Evolutionary conservation across 371 early-diverging fungal genomes (phyloP).

Genomic region (Apophysomyces ossiformis): DNA sequence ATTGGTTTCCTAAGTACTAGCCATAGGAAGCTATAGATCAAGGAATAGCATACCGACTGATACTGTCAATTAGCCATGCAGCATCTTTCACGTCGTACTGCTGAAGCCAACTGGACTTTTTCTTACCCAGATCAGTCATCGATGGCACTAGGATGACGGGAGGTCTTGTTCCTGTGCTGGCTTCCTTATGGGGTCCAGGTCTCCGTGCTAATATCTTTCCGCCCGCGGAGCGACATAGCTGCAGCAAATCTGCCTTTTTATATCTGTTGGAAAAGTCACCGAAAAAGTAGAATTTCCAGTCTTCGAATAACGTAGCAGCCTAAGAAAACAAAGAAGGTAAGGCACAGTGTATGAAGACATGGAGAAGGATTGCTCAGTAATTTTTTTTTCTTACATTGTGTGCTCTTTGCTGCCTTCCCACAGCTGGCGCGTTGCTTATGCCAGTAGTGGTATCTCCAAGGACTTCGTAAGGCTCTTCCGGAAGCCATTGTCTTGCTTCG

Average conservation of each 20-base stretch:
- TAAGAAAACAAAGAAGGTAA: background rate
- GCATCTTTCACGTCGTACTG: slow-evolving; percentile 29
- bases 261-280: slow-evolving; percentile 36
- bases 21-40: too few relatives aligned
- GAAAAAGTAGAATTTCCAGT: slow-evolving; percentile 30
- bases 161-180: background rate
- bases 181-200: slow-evolving; percentile 16
- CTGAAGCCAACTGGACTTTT: slow-evolving; percentile 12
- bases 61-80: slow-evolving; percentile 35
- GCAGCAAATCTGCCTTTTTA: slow-evolving; percentile 29
- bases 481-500: slow-evolving; percentile 32
- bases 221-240: slow-evolving; percentile 33
- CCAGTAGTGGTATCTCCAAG: slow-evolving; percentile 39
- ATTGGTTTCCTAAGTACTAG: too few relatives aligned
- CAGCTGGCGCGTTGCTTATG: slow-evolving; percentile 30
- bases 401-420: slow-evolving; percentile 20
- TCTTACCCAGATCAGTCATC: slow-evolving; percentile 9
- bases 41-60: slow-evolving; percentile 15
- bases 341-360: background rate
- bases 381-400: background rate
- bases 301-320: slow-evolving; percentile 24
- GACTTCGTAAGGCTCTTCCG: slow-evolving; percentile 39
- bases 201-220: slow-evolving; percentile 28
- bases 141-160: slow-evolving; percentile 8
- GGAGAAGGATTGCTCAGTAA: background rate